Evolutionary conservation across 2,329 filamentous ascomycete genomes (phyloP).

Genomic region (Rutstroemia sp.): DNA sequence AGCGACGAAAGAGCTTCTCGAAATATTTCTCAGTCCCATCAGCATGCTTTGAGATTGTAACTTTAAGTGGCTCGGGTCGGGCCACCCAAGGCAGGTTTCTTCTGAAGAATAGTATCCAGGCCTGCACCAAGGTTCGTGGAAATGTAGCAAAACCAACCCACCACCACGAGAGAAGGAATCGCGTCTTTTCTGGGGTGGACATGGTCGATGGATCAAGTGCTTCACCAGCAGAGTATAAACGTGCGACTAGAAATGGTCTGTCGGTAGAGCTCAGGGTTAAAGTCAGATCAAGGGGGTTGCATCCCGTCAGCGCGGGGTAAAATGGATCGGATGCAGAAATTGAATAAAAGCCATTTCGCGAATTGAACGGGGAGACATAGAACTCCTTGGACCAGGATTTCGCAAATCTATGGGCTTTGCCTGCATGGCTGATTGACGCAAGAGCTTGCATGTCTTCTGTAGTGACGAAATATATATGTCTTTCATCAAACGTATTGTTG

Average conservation of each 20-base stretch:
- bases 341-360: constrained; percentile 47
- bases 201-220: constrained; percentile 44
- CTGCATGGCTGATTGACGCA: constrained; percentile 10
- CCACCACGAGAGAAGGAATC: constrained; percentile 51
- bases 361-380: constrained; percentile 71
- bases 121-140: constrained; percentile 57
- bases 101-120: constrained; percentile 47
- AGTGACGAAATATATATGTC: constrained; percentile 56
- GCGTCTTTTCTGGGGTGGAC: constrained; percentile 34
- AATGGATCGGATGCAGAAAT: constrained; percentile 43
- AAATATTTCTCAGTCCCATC: constrained; percentile 41
- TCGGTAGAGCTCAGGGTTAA: constrained; percentile 55
- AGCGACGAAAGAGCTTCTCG: constrained; percentile 41
- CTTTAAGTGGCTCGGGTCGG: constrained; percentile 52
- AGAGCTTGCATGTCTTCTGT: constrained; percentile 26
- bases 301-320: constrained; percentile 32
- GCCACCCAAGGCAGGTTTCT: constrained; percentile 56
- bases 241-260: constrained; percentile 52
- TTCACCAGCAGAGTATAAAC: constrained; percentile 45
- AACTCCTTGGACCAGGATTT: constrained; percentile 62
- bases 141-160: constrained; percentile 62
- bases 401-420: constrained; percentile 33
- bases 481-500: constrained; percentile 70
- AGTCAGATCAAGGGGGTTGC: constrained; percentile 56
- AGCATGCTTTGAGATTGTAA: constrained; percentile 47